Evolutionary conservation across 108 stramenopile genomes (phyloP).

Genomic region (Hondaea fermentalgiana): DNA sequence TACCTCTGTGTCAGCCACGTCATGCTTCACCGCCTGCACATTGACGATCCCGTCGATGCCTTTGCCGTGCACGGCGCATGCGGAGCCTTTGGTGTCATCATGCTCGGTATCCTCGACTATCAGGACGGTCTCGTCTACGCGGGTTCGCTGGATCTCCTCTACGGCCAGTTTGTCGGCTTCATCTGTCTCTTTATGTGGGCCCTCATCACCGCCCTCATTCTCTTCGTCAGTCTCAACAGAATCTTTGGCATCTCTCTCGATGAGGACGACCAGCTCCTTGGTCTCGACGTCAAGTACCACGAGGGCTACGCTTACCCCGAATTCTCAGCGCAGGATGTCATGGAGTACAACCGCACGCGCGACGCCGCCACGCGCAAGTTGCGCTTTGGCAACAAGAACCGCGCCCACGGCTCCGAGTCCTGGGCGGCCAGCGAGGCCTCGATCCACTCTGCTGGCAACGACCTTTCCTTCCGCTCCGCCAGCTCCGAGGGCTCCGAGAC

Average conservation of each 20-base stretch:
- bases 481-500: not conserved
- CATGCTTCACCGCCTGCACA: slow-evolving; percentile 38
- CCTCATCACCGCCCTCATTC: not conserved
- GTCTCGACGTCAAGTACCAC: slow-evolving; percentile 15
- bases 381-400: not conserved
- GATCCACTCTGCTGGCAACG: not conserved
- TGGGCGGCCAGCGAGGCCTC: not conserved
- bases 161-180: not conserved
- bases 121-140: not conserved
- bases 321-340: slow-evolving; percentile 6
- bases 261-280: slow-evolving; percentile 15
- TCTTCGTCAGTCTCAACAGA: not conserved
- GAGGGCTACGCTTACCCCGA: slow-evolving; percentile 11
- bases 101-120: not conserved
- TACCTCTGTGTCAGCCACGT: slow-evolving; percentile 54
- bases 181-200: not conserved
- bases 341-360: slow-evolving; percentile 19
- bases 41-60: slow-evolving; percentile 10
- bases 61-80: not conserved
- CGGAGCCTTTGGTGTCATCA: not conserved
- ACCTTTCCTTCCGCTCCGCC: not conserved
- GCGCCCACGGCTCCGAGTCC: not conserved
- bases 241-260: slow-evolving; percentile 1
- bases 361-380: slow-evolving; percentile 13
- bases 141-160: not conserved